phyloP scores from a whole-genome alignment of 2,329 filamentous ascomycete genomes.

The Ceratocystis huliohia region DNA sequence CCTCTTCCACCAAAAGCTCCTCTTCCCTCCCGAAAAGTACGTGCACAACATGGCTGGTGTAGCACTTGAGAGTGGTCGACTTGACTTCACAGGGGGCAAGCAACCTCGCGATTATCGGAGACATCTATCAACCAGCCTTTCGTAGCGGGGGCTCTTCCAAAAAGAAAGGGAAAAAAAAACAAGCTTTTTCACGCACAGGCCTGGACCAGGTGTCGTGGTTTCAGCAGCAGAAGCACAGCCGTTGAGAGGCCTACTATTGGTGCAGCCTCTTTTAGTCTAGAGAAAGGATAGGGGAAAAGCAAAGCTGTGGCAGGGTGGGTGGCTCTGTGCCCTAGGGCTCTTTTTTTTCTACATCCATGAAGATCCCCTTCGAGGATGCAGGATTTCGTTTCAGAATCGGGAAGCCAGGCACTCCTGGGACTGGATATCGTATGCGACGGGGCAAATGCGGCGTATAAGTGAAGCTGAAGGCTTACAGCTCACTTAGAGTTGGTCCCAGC shows the following conservation, averaged over 20 bases:
- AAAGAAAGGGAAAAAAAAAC: neutral
- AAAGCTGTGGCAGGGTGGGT: neutral
- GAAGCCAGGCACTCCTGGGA: neutral
- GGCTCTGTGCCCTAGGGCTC: neutral
- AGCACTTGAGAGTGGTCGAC: neutral
- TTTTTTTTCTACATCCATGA: neutral
- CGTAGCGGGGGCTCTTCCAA: neutral
- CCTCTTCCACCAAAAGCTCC: neutral
- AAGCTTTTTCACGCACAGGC: conserved; percentile 3
- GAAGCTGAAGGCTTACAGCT: neutral
- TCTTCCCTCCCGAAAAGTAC: neutral
- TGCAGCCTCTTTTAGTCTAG: neutral
- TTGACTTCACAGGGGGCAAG: neutral
- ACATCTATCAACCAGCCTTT: conserved; percentile 5
- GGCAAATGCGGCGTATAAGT: neutral
- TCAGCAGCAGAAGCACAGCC: neutral
- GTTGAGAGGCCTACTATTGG: conserved; percentile 4
- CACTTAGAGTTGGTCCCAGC: no score
- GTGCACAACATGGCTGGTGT: neutral
- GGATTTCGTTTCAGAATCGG: neutral
- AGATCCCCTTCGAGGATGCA: neutral
- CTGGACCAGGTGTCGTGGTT: neutral
- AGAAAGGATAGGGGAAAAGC: neutral
- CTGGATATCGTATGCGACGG: neutral
- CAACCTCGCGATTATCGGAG: neutral